Evolutionary conservation across 306 rosid species (phyloP).

Genomic region (Medicago lupulina): DNA sequence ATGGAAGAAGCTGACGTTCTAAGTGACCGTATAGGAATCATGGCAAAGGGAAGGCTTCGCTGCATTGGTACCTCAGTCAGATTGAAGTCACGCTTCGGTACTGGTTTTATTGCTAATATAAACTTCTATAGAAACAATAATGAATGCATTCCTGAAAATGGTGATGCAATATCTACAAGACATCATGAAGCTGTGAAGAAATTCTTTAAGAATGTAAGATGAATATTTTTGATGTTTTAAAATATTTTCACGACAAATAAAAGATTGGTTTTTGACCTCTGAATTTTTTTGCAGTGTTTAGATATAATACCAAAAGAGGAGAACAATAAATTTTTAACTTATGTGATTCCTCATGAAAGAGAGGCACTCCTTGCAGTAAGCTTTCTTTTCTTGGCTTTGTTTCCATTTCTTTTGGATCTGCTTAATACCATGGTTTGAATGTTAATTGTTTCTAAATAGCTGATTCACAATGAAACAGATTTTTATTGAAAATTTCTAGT

Average conservation of each 20-base stretch:
- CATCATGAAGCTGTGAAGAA: conserved; percentile 68
- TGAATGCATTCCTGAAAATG: conserved; percentile 50
- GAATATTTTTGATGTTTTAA: conserved; percentile 26
- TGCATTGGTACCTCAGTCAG: conserved; percentile 90
- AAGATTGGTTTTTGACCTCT: conserved; percentile 45
- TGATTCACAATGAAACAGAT: conserved; percentile 13
- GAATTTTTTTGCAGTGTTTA: conserved; percentile 61
- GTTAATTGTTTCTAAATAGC: conserved; percentile 14
- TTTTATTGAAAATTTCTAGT: neutral
- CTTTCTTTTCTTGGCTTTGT: conserved; percentile 31
- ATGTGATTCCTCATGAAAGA: conserved; percentile 78
- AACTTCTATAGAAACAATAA: conserved; percentile 55
- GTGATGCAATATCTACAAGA: conserved; percentile 46
- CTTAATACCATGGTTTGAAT: conserved; percentile 28
- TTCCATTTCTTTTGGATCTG: conserved; percentile 19
- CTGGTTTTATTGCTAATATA: conserved; percentile 76
- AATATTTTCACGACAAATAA: conserved; percentile 15
- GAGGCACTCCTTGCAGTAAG: conserved; percentile 65
- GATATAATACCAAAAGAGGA: conserved; percentile 82
- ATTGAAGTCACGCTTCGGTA: conserved; percentile 83
- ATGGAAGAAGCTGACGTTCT: conserved; percentile 98
- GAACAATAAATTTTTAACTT: conserved; percentile 63
- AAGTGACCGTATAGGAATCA: conserved; percentile 89
- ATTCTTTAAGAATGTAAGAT: conserved; percentile 75
- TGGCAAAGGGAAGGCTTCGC: conserved; percentile 91